Evolutionary conservation across 306 rosid species (phyloP).

Genomic region (Vachellia pachyceras): DNA sequence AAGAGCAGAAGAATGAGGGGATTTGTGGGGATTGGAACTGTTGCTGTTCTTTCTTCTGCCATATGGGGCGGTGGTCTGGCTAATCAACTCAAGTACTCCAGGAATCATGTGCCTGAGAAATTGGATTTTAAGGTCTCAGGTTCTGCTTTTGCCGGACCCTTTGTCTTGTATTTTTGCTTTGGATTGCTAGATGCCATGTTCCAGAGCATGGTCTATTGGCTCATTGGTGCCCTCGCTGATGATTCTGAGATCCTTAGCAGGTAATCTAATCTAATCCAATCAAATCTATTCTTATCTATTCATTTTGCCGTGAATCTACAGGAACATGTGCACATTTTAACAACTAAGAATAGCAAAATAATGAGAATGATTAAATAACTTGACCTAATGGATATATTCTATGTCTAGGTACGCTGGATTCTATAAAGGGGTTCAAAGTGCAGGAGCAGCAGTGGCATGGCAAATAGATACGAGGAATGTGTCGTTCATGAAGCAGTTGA

Average conservation of each 20-base stretch:
- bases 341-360: too few species aligned
- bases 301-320: neutral
- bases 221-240: constrained; percentile 84
- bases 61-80: constrained; percentile 88
- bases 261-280: constrained; percentile 40
- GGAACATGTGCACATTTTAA: too few species aligned
- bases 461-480: constrained; percentile 68
- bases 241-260: constrained; percentile 93
- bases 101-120: constrained; percentile 13
- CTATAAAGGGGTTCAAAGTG: constrained; percentile 93
- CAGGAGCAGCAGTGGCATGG: constrained; percentile 98
- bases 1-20: constrained; percentile 73
- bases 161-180: constrained; percentile 71
- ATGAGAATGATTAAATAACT: too few species aligned
- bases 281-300: neutral
- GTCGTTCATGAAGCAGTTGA: constrained; percentile 63
- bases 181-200: constrained; percentile 96
- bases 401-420: constrained; percentile 77
- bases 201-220: constrained; percentile 86
- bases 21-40: constrained; percentile 54
- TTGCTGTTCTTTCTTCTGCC: constrained; percentile 59
- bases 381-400: too few species aligned
- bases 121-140: constrained; percentile 77
- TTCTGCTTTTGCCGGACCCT: constrained; percentile 68
- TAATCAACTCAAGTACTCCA: constrained; percentile 61